Percentiles rank a stretch among this genome's conserved stretches.
Evolutionary conservation across 2,329 filamentous ascomycete genomes (phyloP).

Genomic region (Emergomyces africanus): DNA sequence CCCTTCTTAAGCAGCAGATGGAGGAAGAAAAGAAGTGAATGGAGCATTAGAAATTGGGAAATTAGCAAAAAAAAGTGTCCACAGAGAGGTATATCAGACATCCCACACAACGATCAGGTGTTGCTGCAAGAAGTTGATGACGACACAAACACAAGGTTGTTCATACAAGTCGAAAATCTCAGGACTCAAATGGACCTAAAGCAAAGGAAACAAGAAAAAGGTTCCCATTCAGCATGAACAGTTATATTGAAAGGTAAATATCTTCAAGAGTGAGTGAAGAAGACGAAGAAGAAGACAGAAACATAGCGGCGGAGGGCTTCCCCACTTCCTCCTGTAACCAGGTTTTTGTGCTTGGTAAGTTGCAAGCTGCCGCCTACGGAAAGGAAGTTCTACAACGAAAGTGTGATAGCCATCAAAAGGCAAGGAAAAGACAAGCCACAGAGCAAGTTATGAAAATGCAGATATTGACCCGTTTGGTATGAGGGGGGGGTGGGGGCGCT

Average conservation of each 20-base stretch:
- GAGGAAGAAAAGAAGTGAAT: background rate
- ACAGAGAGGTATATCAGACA: background rate
- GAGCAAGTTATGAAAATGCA: background rate
- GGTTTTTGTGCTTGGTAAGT: too few species aligned
- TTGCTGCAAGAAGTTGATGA: background rate
- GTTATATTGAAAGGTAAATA: background rate
- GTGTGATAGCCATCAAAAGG: background rate
- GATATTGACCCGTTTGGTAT: background rate
- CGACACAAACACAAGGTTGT: background rate
- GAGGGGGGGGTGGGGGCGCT: background rate
- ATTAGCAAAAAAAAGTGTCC: background rate
- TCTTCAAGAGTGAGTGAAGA: background rate
- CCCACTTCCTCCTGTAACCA: background rate
- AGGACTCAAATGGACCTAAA: background rate
- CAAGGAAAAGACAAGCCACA: background rate
- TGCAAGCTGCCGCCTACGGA: background rate
- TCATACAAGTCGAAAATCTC: too few species aligned
- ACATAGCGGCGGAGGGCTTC: background rate
- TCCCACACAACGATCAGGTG: background rate
- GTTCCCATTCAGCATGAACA: background rate
- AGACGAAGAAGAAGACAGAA: background rate
- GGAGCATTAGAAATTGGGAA: background rate
- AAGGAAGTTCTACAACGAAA: background rate
- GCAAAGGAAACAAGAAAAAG: background rate
- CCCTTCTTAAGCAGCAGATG: background rate